Percentiles rank a stretch among this genome's conserved stretches.
Evolutionary conservation across 805 yeast genomes (phyloP).

Genomic region (Pichia heedii): DNA sequence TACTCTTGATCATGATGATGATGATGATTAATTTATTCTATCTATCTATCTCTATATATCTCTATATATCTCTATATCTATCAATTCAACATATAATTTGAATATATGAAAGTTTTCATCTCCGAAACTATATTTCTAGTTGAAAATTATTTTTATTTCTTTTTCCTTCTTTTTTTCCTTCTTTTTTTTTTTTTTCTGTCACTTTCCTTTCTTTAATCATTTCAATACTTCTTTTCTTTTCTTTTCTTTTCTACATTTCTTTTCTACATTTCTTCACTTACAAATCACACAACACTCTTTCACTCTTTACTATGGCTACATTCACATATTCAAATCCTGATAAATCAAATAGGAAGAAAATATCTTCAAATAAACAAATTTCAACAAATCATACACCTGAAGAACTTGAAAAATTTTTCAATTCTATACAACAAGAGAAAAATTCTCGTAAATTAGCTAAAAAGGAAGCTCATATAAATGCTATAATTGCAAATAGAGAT

Average conservation of each 20-base stretch:
- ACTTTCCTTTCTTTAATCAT: too few species aligned
- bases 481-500: slow-evolving; percentile 71
- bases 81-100: too few species aligned
- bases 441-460: slow-evolving; percentile 44
- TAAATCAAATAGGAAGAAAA: not conserved
- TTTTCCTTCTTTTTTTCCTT: too few species aligned
- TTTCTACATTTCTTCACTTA: not conserved
- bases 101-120: too few species aligned
- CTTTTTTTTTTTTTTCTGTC: too few species aligned
- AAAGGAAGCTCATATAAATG: slow-evolving; percentile 55
- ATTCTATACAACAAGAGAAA: slow-evolving; percentile 23
- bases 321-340: not conserved
- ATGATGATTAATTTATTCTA: slow-evolving; percentile 26
- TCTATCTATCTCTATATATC: not conserved
- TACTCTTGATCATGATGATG: slow-evolving; percentile 35
- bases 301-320: not conserved
- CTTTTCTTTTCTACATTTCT: not conserved
- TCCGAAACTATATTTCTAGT: too few species aligned
- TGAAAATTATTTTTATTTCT: too few species aligned
- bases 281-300: too few species aligned
- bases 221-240: not conserved
- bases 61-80: not conserved
- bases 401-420: slow-evolving; percentile 6
- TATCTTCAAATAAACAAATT: not conserved
- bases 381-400: slow-evolving; percentile 1